Base-by-base conservation (phyloP, 2,329 filamentous ascomycete species). In the Camillea tinctor region DNA sequence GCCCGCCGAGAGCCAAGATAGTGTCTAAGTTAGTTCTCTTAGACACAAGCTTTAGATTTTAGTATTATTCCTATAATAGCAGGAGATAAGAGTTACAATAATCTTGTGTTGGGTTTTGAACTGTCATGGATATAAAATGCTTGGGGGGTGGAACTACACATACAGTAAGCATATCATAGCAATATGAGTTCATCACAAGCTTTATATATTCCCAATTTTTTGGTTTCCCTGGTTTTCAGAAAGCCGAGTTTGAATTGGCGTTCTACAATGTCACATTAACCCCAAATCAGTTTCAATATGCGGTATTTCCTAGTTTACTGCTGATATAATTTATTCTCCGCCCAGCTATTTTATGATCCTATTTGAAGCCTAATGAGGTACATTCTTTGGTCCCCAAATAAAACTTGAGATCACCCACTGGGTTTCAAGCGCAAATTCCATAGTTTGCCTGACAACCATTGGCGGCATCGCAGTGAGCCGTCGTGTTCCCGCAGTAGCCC, bases 401-500 rank as follows among this genome's bases (percentile, higher is more conserved):
- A n/a, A 30, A 30, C 13, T 40, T 17, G 7, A 40, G 11, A n/a
- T 44, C 36, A 44, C 17, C 17, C 15, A 44, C 36, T 7, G 6
- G 2, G 13, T 44, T 40, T 56, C 19, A 56, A 49, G 36, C 3
- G 59, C 71, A 74, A 7, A 60, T 63, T n/a, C 72, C 72, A 52
- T 67, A 74, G 1, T 55, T 57, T 26, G 66, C 26, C 57, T 73
- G 72, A 56, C 71, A 73, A 22, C 72, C 71, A 21, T 60, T 68
- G 4, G 62, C 59, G 2, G 58, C 60, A 36, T 59, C 54, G 54
- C 71, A 74, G 56, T 74, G 71, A 9, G 65, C 68, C 1, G 61
- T 66, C 4, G 71, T 68, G 52, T 69, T 71, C 19, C 71, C 71
- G 50, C 71, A 74, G 52, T 69, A 74, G 20, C 72, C 72, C 40